Conservation (phyloP, 192 early-diverging fungal species). For the Coemansia sp. region DNA sequence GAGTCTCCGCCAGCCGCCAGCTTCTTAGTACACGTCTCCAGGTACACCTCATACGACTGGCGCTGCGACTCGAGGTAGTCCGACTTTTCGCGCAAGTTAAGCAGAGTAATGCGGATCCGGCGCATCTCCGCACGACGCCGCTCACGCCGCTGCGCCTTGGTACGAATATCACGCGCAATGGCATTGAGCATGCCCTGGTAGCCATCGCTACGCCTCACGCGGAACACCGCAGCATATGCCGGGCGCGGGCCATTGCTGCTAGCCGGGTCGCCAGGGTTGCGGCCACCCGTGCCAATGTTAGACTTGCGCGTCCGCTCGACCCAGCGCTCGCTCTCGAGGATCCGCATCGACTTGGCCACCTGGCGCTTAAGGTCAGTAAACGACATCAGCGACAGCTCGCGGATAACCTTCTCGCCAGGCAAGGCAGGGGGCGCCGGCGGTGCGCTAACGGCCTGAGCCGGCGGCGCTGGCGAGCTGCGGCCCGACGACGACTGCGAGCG, state of each 20-base stretch:
- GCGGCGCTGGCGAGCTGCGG: conserved; percentile 43
- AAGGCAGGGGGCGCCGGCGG: conserved; percentile 49
- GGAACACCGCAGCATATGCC: conserved; percentile 53
- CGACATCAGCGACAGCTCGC: conserved; percentile 63
- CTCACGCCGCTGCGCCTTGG: conserved; percentile 83
- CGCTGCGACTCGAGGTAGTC: conserved; percentile 86
- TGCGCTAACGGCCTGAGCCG: conserved; percentile 5
- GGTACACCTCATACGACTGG: conserved; percentile 89
- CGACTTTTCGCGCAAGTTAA: conserved; percentile 83
- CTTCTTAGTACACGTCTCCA: conserved; percentile 86
- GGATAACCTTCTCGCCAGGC: conserved; percentile 54
- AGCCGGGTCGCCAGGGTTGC: background rate
- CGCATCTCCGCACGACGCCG: conserved; percentile 74
- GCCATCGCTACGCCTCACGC: conserved; percentile 64
- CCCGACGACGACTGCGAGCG: conserved; percentile 42
- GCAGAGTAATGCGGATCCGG: conserved; percentile 77
- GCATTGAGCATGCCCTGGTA: conserved; percentile 95
- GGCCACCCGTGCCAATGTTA: conserved; percentile 54
- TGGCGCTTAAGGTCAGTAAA: conserved; percentile 83
- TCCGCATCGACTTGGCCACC: conserved; percentile 79
- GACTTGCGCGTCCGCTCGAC: conserved; percentile 62
- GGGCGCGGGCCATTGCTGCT: conserved; percentile 24
- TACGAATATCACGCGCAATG: conserved; percentile 92
- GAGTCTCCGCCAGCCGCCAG: conserved; percentile 64
- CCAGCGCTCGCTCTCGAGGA: conserved; percentile 75